Evolutionary conservation across 1,284 basidiomycete genomes (phyloP), one percentile per base, ranked within the genome.

Genomic region (Hypsizygus ulmarius): DNA sequence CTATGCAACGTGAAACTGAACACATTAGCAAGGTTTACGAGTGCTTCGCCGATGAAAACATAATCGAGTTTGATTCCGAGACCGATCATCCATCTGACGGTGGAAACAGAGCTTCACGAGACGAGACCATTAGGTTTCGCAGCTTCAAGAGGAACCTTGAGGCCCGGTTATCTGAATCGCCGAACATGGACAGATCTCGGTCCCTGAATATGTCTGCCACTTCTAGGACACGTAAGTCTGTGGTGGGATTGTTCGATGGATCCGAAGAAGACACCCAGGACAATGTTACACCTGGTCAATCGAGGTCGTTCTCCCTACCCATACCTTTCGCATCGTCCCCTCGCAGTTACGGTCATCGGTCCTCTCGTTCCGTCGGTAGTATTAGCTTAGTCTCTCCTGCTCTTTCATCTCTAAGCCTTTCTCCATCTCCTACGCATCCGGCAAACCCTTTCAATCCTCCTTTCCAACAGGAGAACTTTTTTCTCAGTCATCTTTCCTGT

Each of bases 21-120:
- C 79, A 76, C 40, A 86, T 92, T 49, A 76, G 76, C 39, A 76
- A 75, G 42, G 74, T 82, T 3, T 93, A 91, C 55, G 88, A 91
- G 51, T 82, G 74, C 43, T 70, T 91, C 28, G 76, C 75, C 29
- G 81, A 82, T 39, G 77, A 76, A 11, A 74, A 78, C 35, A 68
- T 73, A 21, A 64, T 77, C 56, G 65, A 78, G 48, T 64, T 77
- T 15, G 64, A 69, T 5, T 58, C 61, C 14, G 71, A 74, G 18
- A 35, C 56, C 10, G 65, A 69, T n/a, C 66, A 66, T 5, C 55
- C 54, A 14, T 52, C 50, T 25, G 61, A 56, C 21, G 55, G 56
- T 19, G 62, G 62, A 29, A 57, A 60, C n/a, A 54, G 54, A 25
- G 27, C 34, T 25, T 29, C 48, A 21, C 30, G 56, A 25, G 62